Evolutionary conservation across 805 yeast genomes (phyloP).

Genomic region (Metschnikowia rubicola): DNA sequence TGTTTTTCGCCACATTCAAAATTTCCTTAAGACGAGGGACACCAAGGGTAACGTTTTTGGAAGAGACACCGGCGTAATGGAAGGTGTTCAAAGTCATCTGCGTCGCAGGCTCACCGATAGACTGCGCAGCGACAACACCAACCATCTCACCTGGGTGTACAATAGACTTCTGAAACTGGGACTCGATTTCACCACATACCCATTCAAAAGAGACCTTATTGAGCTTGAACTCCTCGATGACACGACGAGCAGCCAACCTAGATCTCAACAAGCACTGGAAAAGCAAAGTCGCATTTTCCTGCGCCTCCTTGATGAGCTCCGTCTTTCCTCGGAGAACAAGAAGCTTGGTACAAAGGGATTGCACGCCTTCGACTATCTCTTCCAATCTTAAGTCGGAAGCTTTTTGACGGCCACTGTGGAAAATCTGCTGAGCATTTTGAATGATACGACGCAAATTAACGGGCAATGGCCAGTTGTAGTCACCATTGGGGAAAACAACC

Average conservation of each 20-base stretch:
- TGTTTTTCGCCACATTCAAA: constrained; percentile 95
- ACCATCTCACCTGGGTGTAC: constrained; percentile 99
- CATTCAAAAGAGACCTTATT: constrained; percentile 87
- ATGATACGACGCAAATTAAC: constrained; percentile 94
- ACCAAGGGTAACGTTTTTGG: constrained; percentile 98
- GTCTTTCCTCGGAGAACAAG: constrained; percentile 82
- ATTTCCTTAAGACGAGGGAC: constrained; percentile 99
- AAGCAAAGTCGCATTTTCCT: constrained; percentile 82
- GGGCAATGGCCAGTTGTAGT: constrained; percentile 95
- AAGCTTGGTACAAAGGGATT: constrained; percentile 61
- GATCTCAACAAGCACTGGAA: constrained; percentile 93
- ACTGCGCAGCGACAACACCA: constrained; percentile 95
- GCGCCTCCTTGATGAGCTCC: constrained; percentile 74
- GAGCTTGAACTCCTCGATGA: constrained; percentile 84
- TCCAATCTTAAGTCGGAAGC: constrained; percentile 86
- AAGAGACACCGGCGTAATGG: constrained; percentile 99
- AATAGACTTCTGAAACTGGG: constrained; percentile 86
- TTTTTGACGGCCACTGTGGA: constrained; percentile 85
- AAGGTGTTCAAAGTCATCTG: constrained; percentile 92
- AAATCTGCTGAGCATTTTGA: constrained; percentile 96
- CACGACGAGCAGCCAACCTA: constrained; percentile 84
- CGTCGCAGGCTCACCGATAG: constrained; percentile 99
- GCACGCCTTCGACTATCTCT: constrained; percentile 74
- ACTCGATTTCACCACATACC: constrained; percentile 92
- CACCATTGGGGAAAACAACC: constrained; percentile 87